Base-by-base conservation (phyloP, 305 asterid species). In the Fraxinus floribunda region DNA sequence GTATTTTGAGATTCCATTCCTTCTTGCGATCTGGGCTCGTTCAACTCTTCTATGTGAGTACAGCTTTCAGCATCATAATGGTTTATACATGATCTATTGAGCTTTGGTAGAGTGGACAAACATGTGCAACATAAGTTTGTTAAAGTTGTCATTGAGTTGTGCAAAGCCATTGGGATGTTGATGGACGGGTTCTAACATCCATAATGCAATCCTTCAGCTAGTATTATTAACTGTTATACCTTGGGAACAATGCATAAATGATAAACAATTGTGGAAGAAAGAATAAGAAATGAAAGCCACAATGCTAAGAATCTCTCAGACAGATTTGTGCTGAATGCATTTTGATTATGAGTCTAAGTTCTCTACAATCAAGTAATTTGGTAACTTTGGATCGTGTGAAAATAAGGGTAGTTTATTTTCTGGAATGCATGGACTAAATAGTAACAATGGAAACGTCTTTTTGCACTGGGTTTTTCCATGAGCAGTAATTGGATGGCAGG, bases 41-140 rank as follows among this genome's bases (percentile, higher is more conserved):
- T 82, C 95, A 91, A 77, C 93, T 93, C 86, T 89, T 95, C 89
- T 91, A 94, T 79, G 98, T 95, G 88, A 91, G 99, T 92, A 60
- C 76, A 85, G 72, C 7, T 79, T 86, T 78, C 74, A 35, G 35
- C 49, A 76, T 38, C 22, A 72, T n/a, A 24, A 22, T 77, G 55
- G 49, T 81, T 13, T 30, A 41, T 83, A 26, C 44, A 9, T 38
- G 81, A 36, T 77, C 39, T 83, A 7, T 82, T 55, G 39, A 80
- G 78, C 41, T 78, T 80, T 77, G 29, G 29, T 49, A 20, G 70
- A 39, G 60, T n/a, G 81, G 18, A 57, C 24, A 7, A 18, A 18
- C 26, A 57, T n/a, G 29, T 57, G 26, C 26, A 57, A 57, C 68
- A 57, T 18, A 57, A 57, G 68, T 18, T n/a, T 57, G 68, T 57